phyloP scores from a whole-genome alignment of 768 basidiomycete genomes.

The Termitomyces sp. region DNA sequence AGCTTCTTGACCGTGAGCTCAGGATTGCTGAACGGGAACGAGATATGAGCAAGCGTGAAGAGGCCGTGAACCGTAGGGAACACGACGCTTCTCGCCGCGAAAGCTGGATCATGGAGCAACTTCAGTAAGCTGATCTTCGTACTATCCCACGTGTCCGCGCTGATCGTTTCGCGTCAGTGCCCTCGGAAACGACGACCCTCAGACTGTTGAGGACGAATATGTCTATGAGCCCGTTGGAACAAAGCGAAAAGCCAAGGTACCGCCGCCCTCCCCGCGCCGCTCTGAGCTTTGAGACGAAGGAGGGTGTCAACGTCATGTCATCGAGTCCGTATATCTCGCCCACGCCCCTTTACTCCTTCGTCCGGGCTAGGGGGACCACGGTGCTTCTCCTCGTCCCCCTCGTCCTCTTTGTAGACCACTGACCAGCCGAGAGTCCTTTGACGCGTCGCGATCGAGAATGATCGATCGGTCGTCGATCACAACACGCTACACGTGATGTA shows the following conservation, averaged over 20 bases:
- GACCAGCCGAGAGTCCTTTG: conserved; percentile 32
- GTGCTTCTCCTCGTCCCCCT: conserved; percentile 76
- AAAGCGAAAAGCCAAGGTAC: conserved; percentile 89
- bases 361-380: conserved; percentile 90
- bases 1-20: conserved; percentile 80
- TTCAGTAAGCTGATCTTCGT: conserved; percentile 53
- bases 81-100: conserved; percentile 86
- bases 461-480: conserved; percentile 22
- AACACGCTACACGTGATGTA: conserved; percentile 41
- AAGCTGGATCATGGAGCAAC: conserved; percentile 90
- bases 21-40: conserved; percentile 83
- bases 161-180: conserved; percentile 35
- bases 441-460: conserved; percentile 23
- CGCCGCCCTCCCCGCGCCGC: conserved; percentile 79
- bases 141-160: neutral
- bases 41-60: conserved; percentile 84
- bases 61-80: conserved; percentile 79
- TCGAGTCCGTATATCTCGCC: conserved; percentile 70
- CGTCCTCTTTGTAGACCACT: conserved; percentile 42
- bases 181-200: conserved; percentile 65
- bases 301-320: conserved; percentile 55
- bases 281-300: conserved; percentile 96
- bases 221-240: conserved; percentile 66
- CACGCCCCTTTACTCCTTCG: conserved; percentile 65
- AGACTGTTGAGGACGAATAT: conserved; percentile 75